Base-by-base conservation (phyloP, 225 moss, liverwort and hornwort species). In the Rhytidiadelphus loreus region DNA sequence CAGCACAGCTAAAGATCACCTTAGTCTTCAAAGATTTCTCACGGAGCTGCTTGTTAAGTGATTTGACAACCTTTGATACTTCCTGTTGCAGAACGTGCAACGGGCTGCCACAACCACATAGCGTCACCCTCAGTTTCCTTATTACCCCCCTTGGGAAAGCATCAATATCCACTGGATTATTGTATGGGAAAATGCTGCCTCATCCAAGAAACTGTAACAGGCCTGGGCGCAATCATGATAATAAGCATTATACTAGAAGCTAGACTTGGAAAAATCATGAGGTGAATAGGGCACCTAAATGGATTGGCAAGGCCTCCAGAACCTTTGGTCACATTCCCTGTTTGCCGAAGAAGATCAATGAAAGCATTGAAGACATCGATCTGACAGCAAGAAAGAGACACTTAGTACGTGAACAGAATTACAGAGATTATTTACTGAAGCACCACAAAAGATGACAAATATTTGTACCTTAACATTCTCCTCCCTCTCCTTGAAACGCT, bases 301-400 rank as follows among this genome's bases (percentile, higher is more conserved):
- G 89, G 94, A 85, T 93, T 93, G 81, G 92, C 92, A 80, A 95
- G 88, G 85, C 97, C 99, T 93, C 93, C 94, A 86, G 97, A 93
- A 72, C 96, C 95, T 91, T 99, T 99, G 33, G 97, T 99, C 53
- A 96, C 99, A 91, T 96, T 96, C 50, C 96, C 97, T 74, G 99
- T 99, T 94, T 99, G 97, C 86, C 97, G 94, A 66, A 99, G 96
- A 69, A 99, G 91, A 90, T 99, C 99, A 91, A 99, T 99, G 80
- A 99, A 99, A 23, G 99, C 96, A 92, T 99, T 97, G 89, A 97
- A 99, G 81, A 99, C 99, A 89, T 99, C 98, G 86, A 99, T 97
- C 98, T 99, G 95, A 82, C 53, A 71, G 76, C 79, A 82, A 73
- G 63, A 66, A 56, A 90, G 84, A 73, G 35, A 24, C 26, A 70